Evolutionary conservation across 1,284 basidiomycete genomes (phyloP), one percentile per base, ranked within the genome.

Genomic region (Ganoderma boninense): DNA sequence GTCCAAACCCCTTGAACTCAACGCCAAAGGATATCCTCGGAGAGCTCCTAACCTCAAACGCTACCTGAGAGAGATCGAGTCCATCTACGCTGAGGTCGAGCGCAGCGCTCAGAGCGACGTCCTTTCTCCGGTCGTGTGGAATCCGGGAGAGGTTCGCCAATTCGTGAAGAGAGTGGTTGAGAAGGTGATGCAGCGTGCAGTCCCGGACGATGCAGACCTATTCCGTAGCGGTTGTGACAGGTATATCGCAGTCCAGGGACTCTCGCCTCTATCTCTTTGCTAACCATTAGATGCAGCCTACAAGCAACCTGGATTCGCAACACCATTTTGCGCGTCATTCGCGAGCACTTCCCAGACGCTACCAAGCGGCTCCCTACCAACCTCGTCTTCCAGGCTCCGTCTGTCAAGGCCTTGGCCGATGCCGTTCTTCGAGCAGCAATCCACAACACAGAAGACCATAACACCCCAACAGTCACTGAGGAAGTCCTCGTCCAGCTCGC

Each of bases 221-320:
- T 85, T 84, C 74, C 77, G 78, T 38, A 71, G 76, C 49, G 83
- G 83, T 6, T 81, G 81, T 56, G 83, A 85, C 69, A 84, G 83
- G 82, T 80, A 38, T 8, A 60, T 66, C n/a, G 16, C 29, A 16
- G 52, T 38, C 61, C 1, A 13, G 7, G 13, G 4, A n/a, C 43
- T 10, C 20, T 11, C 8, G 3, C 13, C 11, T 26, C 13, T 10
- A 4, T 18, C 14, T 14, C 62, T 66, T 20, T 67, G 8, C 35
- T 54, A 11, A n/a, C 4, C 18, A 18, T 18, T 10, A 4, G 16
- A 5, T 42, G 11, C 38, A 81, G 80, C 67, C 69, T 82, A 35
- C 78, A 79, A 68, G 79, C 81, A 3, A 80, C 78, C 0, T 81
- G 74, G 73, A 80, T 82, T 49, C 77, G 82, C 35, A 82, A 82